phyloP scores from a whole-genome alignment of 768 basidiomycete species.

The Trichaptum fuscoviolaceum region DNA sequence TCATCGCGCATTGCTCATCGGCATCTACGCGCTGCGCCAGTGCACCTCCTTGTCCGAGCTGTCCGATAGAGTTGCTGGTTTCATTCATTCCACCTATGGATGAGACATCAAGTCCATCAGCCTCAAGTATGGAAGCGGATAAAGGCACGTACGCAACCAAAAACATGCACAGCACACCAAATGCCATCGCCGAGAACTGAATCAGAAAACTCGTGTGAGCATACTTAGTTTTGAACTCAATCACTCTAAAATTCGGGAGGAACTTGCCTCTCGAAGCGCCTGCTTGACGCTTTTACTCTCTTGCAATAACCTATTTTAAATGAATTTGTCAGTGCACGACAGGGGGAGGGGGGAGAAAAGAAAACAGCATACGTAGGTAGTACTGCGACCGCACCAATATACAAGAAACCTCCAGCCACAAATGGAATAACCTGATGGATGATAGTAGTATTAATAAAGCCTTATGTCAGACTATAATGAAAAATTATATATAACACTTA shows the following conservation, averaged over 20 bases:
- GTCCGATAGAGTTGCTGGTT: too few relatives aligned
- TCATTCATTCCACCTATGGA: constrained; percentile 74
- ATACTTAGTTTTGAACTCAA: not conserved
- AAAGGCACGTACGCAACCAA: constrained; percentile 71
- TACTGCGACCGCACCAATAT: constrained; percentile 90
- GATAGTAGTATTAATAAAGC: too few relatives aligned
- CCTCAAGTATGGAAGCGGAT: constrained; percentile 8
- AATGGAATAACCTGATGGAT: constrained; percentile 72
- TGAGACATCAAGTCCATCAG: constrained; percentile 15
- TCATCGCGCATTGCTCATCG: constrained; percentile 10
- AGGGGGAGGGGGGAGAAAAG: constrained; percentile 10
- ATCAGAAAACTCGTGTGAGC: constrained; percentile 13
- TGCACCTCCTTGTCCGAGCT: constrained; percentile 12
- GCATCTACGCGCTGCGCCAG: constrained; percentile 9
- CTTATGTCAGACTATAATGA: too few relatives aligned
- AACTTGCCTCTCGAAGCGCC: constrained; percentile 81
- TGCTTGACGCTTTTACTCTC: constrained; percentile 87
- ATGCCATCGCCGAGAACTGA: constrained; percentile 87
- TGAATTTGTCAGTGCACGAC: constrained; percentile 8
- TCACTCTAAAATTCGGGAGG: not conserved
- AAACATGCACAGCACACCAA: constrained; percentile 91
- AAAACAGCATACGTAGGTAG: constrained; percentile 69
- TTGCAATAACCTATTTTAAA: constrained; percentile 55
- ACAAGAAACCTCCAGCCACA: constrained; percentile 88
- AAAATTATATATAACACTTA: too few relatives aligned